A percentile compares a stretch with the other conserved stretches of the same genome.
These are phyloP conservation scores for Agrostemma githago DNA, from an alignment of 148 eudicot species.

Conservation along the genomic window DNA sequence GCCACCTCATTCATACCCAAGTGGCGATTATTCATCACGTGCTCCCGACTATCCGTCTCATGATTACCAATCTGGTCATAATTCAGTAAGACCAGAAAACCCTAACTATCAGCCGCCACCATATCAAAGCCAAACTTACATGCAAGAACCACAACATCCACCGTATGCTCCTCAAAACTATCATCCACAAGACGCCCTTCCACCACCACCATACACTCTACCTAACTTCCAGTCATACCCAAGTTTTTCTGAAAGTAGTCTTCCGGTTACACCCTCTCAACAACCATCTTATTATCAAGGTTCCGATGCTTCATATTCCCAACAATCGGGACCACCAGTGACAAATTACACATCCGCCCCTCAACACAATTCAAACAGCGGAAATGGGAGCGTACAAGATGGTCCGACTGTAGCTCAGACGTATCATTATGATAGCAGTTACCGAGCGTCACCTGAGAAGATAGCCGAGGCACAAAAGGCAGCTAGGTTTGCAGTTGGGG, in stretches of 20 bases:
- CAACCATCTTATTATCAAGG: slow-evolving; percentile 62
- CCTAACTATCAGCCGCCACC: slow-evolving; percentile 49
- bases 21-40: slow-evolving; percentile 24
- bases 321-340: slow-evolving; percentile 34
- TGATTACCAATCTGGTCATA: slow-evolving; percentile 42
- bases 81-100: slow-evolving; percentile 39
- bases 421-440: slow-evolving; percentile 67
- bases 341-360: slow-evolving; percentile 42
- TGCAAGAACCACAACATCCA: slow-evolving; percentile 47
- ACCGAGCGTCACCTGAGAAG: slow-evolving; percentile 77
- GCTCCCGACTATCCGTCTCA: slow-evolving; percentile 45
- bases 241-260: slow-evolving; percentile 68
- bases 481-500: slow-evolving; percentile 95
- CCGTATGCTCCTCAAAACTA: slow-evolving; percentile 49
- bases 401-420: slow-evolving; percentile 31
- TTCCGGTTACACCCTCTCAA: slow-evolving; percentile 64
- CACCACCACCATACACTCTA: slow-evolving; percentile 39
- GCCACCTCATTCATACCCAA: slow-evolving; percentile 39
- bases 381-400: slow-evolving; percentile 47
- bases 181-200: slow-evolving; percentile 52
- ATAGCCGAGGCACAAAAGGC: slow-evolving; percentile 96
- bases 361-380: slow-evolving; percentile 38
- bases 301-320: slow-evolving; percentile 53
- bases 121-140: slow-evolving; percentile 50
- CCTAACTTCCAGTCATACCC: slow-evolving; percentile 91